phyloP scores from a whole-genome alignment of 352 stramenopile species.

The Blastocystis sp. region DNA sequence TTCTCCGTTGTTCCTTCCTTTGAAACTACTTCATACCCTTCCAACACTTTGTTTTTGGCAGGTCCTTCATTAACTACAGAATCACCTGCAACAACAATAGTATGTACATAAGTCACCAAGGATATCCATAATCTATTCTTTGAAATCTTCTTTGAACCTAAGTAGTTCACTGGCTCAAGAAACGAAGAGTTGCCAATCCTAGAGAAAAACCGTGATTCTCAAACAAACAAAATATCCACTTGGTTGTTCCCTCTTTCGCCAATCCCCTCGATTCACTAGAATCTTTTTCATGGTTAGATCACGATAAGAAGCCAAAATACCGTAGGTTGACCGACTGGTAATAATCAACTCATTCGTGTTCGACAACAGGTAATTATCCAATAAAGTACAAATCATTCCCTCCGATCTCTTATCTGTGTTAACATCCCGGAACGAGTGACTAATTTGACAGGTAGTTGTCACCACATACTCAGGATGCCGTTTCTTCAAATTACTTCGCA shows the following conservation, averaged over 20 bases:
- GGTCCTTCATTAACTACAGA: not conserved
- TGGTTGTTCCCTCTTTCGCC: not conserved
- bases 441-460: not conserved
- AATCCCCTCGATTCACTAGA: conserved; percentile 27
- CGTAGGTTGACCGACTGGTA: conserved; percentile 11
- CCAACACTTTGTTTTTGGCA: not conserved
- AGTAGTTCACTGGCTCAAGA: too few species aligned
- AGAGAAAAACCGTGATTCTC: not conserved
- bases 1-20: not conserved
- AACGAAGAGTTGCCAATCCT: not conserved
- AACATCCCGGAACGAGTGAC: conserved; percentile 31
- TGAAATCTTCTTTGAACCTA: too few species aligned
- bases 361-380: conserved; percentile 50
- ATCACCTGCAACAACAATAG: not conserved
- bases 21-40: not conserved
- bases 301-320: conserved; percentile 11
- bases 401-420: not conserved
- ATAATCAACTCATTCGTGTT: not conserved
- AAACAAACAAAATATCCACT: not conserved
- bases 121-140: too few species aligned
- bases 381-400: conserved; percentile 27
- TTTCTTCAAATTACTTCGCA: not conserved
- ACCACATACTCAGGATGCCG: not conserved
- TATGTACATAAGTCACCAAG: conserved; percentile 12
- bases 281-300: conserved; percentile 46